Conservation (phyloP, 148 eudicot species). For the Rhododendron mucronatum region DNA sequence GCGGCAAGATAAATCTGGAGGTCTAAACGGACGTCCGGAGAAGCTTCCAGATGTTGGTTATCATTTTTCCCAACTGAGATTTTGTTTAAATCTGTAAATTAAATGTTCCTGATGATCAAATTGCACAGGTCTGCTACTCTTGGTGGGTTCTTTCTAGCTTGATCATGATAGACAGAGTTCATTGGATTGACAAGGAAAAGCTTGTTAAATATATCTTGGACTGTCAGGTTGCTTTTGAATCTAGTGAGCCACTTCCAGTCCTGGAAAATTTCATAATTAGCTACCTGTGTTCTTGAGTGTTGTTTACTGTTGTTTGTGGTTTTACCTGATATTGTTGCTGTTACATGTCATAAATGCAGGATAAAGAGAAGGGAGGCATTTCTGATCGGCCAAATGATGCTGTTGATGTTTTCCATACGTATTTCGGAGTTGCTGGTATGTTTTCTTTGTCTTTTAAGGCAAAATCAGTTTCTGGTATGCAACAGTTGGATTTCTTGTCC, state of each 20-base stretch:
- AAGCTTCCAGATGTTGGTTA: constrained; percentile 88
- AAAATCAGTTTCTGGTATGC: neutral
- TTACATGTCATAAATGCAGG: constrained; percentile 33
- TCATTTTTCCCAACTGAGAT: neutral
- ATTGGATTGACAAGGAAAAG: constrained; percentile 90
- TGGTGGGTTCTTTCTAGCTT: constrained; percentile 99
- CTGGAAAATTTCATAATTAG: neutral
- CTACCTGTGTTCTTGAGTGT: neutral
- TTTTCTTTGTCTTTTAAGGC: neutral
- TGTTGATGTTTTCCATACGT: constrained; percentile 90
- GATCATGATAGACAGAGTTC: constrained; percentile 88
- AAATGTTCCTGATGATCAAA: neutral
- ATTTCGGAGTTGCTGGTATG: constrained; percentile 92
- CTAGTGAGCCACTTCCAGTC: neutral
- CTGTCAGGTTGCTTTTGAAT: constrained; percentile 41
- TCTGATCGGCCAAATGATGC: constrained; percentile 96
- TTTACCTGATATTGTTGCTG: neutral
- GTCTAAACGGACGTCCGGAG: constrained; percentile 94
- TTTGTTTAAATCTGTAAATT: neutral
- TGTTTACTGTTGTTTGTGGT: neutral
- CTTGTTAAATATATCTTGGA: constrained; percentile 79
- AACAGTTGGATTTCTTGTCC: neutral
- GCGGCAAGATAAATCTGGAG: constrained; percentile 92
- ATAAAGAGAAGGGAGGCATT: constrained; percentile 88
- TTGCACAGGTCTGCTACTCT: constrained; percentile 77